Base-by-base conservation (phyloP, 805 yeast species). In the Hanseniaspora lindneri region DNA sequence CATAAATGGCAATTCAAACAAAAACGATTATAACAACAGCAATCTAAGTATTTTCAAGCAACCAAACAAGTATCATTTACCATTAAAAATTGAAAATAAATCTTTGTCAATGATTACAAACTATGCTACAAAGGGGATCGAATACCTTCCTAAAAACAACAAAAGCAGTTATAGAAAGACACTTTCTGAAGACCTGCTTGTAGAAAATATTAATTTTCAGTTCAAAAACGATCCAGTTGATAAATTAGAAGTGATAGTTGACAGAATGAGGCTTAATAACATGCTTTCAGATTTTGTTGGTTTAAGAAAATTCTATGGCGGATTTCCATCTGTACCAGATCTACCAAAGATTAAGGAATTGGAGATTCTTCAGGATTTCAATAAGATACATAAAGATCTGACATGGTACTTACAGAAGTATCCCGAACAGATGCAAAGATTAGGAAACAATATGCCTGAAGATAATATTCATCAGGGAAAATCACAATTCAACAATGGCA, bases 321-420 rank as follows among this genome's bases (percentile, higher is more conserved):
- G 58, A 8, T 78, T 87, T 58, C 96, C 97, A 2, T 77, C 81
- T 24, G 87, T 95, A 2, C 89, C 89, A 33, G 71, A 72, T 28
- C 66, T 92, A 51, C 70, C 70, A 34, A 66, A 76, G 4, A 80
- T 88, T 35, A 69, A 78, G 19, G 76, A 74, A 17, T 79, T 78
- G n/a, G 96, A 89, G 61, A 70, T 81, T 11, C 68, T 72, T 34
- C 81, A 77, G 20, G 97, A 92, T 62, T 64, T 92, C 47, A 69
- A 41, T 19, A 44, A 49, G 30, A 49, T 44, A 9, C 52, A 43
- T 34, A 49, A 29, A 28, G 48, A 43, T 10, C 21, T 49, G 32
- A 43, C 44, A 19, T 47, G 50, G 44, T 33, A 47, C 20, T 16
- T 47, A 25, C 41, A 39, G 21, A 14, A 28, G 9, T 47, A 23